Evolutionary conservation across 352 stramenopile genomes (phyloP), one percentile per base, ranked within the genome.

Genomic region (Phytophthora tubulina): DNA sequence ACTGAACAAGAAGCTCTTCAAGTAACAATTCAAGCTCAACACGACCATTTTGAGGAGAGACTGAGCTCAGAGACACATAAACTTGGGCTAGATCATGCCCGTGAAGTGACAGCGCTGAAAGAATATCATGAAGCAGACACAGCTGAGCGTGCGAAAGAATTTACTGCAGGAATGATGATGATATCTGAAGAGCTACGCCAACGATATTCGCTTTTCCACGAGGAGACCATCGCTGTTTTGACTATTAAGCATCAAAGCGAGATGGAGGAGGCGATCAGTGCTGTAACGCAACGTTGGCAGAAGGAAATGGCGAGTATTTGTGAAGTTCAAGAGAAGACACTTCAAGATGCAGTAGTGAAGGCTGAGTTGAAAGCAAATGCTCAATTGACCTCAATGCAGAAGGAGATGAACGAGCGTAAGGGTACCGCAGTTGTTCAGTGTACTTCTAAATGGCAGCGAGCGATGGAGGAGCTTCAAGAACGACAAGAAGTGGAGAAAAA

Each of bases 391-490:
- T 53, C 55, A 0, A 51, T 90, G n/a, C 80, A 92, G 44, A 82
- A 88, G 38, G 86, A 92, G 11, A 80, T 91, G 73, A 90, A 80
- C 31, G 81, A 92, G 7, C 73, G 82, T 1, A 92, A 91, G 60
- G 81, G 76, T 0, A 70, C 77, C 13, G 82, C 86, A 1, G 60
- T 93, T 0, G 67, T 93, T n/a, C 79, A 93, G 36, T 88, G 76
- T 14, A 92, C 86, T 0, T 77, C 75, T 0, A 93, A 93, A 51
- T 93, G 86, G 84, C 86, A 94, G 51, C 79, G 80, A 33, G 80
- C 83, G 4, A 79, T 92, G 49, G 75, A 91, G 41, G 88, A 93
- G 21, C 69, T 92, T 5, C 83, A 93, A 39, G 80, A 82, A 51
- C 77, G 88, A 5, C 58, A 93, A 0, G 81, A 92, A 15, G 58